These are phyloP conservation scores for Castanea mollissima DNA, from an alignment of 306 rosid species.

Conservation along the genomic window DNA sequence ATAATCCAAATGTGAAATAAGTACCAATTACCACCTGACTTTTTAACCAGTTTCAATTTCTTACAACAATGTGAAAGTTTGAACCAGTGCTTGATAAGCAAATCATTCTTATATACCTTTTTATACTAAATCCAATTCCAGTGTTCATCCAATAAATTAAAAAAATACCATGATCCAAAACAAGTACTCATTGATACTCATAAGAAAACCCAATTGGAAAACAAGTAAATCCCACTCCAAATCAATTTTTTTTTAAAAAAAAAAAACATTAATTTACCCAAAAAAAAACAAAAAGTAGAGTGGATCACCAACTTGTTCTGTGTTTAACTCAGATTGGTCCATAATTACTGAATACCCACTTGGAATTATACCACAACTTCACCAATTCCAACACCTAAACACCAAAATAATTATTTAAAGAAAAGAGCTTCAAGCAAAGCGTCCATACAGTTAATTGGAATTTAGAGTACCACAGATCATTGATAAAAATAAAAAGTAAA, in stretches of 20 bases:
- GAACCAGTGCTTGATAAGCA: neutral
- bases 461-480: neutral
- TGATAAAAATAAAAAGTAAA: no score
- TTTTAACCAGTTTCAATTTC: neutral
- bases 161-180: neutral
- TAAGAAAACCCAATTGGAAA: neutral
- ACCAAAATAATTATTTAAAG: slow-evolving; percentile 9
- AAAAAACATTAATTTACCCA: neutral
- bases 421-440: neutral
- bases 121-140: neutral
- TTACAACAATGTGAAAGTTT: neutral
- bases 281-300: neutral
- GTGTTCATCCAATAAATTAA: neutral
- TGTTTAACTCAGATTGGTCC: slow-evolving; percentile 79
- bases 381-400: slow-evolving; percentile 17
- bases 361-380: slow-evolving; percentile 20
- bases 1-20: neutral
- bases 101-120: neutral
- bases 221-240: slow-evolving; percentile 5
- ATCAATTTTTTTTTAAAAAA: slow-evolving; percentile 6
- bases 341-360: slow-evolving; percentile 31
- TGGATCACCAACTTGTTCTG: slow-evolving; percentile 69
- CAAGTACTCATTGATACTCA: neutral
- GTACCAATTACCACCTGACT: no score
- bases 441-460: neutral